phyloP scores from a whole-genome alignment of 192 early-diverging fungal species.

The Dimargaris verticillata region DNA sequence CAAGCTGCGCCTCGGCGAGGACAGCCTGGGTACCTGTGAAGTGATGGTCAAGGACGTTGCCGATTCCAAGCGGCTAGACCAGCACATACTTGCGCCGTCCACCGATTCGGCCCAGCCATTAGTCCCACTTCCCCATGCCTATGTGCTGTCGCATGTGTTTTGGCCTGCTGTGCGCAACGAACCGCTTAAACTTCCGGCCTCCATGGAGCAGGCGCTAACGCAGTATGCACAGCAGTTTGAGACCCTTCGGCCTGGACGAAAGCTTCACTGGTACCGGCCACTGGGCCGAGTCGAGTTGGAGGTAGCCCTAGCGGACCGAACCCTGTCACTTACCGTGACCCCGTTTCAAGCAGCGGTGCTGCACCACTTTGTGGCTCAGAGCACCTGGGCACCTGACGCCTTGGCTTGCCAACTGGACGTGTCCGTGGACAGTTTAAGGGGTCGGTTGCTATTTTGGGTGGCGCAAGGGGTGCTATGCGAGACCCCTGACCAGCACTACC shows the following conservation, averaged over 20 bases:
- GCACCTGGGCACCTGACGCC: slow-evolving; percentile 8
- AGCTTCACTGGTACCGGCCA: slow-evolving; percentile 34
- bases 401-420: slow-evolving; percentile 15
- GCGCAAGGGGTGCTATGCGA: slow-evolving; percentile 24
- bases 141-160: slow-evolving; percentile 44
- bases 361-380: slow-evolving; percentile 11
- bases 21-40: slow-evolving; percentile 43
- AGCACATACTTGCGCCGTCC: slow-evolving; percentile 24
- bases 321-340: slow-evolving; percentile 25
- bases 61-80: slow-evolving; percentile 48
- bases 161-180: slow-evolving; percentile 33
- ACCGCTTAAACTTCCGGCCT: slow-evolving; percentile 22
- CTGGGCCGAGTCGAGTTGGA: slow-evolving; percentile 35
- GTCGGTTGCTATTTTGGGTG: slow-evolving; percentile 21
- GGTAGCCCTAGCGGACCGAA: slow-evolving; percentile 34
- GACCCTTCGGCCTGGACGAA: slow-evolving; percentile 34
- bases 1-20: slow-evolving; percentile 51
- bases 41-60: slow-evolving; percentile 70
- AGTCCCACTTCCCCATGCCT: slow-evolving; percentile 16
- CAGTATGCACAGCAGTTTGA: slow-evolving; percentile 30
- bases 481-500: too few species aligned
- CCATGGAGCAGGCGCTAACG: slow-evolving; percentile 22
- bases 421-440: slow-evolving; percentile 13
- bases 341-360: slow-evolving; percentile 40
- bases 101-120: background rate